These are phyloP conservation scores for Tulasnella sp. DNA, from an alignment of 768 basidiomycete genomes.

Conservation along the genomic window DNA sequence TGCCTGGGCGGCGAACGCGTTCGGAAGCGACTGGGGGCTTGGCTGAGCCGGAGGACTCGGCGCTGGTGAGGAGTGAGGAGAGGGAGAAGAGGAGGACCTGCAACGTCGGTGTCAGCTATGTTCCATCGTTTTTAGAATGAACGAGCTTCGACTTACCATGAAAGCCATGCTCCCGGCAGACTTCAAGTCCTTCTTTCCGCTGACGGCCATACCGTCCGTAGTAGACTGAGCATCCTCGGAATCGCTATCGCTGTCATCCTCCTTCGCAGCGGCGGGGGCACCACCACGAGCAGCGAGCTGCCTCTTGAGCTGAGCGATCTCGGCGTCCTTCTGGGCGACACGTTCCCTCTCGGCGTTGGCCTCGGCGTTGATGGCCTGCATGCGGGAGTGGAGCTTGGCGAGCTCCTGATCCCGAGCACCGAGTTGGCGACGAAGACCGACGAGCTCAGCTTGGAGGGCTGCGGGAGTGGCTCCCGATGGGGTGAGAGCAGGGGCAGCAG, in stretches of 20 bases:
- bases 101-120: background rate
- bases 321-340: slow-evolving; percentile 17
- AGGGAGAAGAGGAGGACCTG: slow-evolving; percentile 30
- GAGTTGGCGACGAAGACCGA: slow-evolving; percentile 20
- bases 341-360: slow-evolving; percentile 16
- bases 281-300: background rate
- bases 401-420: slow-evolving; percentile 14
- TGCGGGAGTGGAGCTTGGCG: slow-evolving; percentile 20
- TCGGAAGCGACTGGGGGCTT: slow-evolving; percentile 21
- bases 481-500: background rate
- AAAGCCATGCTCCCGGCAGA: slow-evolving; percentile 33
- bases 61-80: slow-evolving; percentile 27
- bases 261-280: background rate
- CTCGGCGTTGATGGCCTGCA: slow-evolving; percentile 11
- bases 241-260: slow-evolving; percentile 23
- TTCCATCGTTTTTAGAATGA: no score
- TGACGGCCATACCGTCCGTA: background rate
- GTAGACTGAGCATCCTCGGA: slow-evolving; percentile 20
- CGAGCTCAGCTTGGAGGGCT: background rate
- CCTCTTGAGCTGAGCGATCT: slow-evolving; percentile 11
- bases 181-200: slow-evolving; percentile 29
- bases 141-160: slow-evolving; percentile 30
- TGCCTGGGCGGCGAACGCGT: background rate
- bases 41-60: background rate
- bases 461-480: slow-evolving; percentile 29